Evolutionary conservation across 1,284 basidiomycete genomes (phyloP).

Genomic region (Ganoderma resinaceum): DNA sequence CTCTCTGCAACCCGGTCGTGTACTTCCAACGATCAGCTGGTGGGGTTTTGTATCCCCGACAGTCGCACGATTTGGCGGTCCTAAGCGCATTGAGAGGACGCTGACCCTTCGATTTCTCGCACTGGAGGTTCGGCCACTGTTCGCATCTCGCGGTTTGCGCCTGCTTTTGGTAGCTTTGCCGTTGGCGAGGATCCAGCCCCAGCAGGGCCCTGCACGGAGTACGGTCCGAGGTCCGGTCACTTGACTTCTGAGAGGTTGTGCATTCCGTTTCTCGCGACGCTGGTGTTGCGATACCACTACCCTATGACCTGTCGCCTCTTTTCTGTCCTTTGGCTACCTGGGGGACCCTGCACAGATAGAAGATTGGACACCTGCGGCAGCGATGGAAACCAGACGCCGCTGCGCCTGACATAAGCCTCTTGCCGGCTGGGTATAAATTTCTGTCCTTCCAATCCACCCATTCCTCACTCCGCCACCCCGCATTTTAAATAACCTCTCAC

Average conservation of each 20-base stretch:
- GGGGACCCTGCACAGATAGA: slow-evolving; percentile 3
- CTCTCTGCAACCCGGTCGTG: background rate
- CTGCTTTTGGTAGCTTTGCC: background rate
- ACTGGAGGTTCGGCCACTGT: slow-evolving; percentile 1
- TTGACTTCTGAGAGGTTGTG: background rate
- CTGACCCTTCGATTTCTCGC: slow-evolving; percentile 3
- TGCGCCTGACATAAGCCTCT: slow-evolving; percentile 15
- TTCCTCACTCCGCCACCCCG: background rate
- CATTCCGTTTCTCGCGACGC: slow-evolving; percentile 7
- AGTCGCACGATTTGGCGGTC: background rate
- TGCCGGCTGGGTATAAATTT: slow-evolving; percentile 6
- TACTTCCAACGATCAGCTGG: background rate
- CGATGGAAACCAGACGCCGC: slow-evolving; percentile 9
- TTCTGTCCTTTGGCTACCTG: background rate
- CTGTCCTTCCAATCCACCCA: background rate
- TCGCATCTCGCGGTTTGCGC: background rate
- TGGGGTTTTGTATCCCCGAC: background rate
- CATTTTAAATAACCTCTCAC: background rate
- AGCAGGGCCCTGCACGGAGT: slow-evolving; percentile 3
- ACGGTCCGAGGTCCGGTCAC: slow-evolving; percentile 8
- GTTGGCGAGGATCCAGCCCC: slow-evolving; percentile 11
- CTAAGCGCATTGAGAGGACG: background rate
- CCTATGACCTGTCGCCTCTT: slow-evolving; percentile 14
- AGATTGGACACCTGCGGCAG: background rate
- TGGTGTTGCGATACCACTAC: background rate